These are phyloP conservation scores for Apostasia shenzhenica DNA, from an alignment of 106 monocot species.

Conservation along the genomic window DNA sequence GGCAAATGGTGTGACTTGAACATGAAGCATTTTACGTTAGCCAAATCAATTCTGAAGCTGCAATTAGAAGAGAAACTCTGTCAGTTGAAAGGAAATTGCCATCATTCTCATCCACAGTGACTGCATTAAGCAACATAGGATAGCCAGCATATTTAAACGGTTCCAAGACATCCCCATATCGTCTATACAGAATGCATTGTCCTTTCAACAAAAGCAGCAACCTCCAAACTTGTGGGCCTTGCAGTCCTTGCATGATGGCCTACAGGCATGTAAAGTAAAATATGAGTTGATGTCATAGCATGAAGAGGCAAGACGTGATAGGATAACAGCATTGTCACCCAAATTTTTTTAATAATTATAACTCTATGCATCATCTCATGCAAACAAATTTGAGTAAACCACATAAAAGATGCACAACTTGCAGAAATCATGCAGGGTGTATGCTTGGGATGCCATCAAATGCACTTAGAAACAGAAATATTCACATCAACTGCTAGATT, in stretches of 20 bases:
- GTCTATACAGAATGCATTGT: constrained; percentile 93
- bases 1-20: not conserved
- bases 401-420: too few species aligned
- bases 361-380: too few species aligned
- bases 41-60: constrained; percentile 94
- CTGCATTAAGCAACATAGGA: constrained; percentile 93
- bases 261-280: constrained; percentile 15
- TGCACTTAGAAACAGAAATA: too few species aligned
- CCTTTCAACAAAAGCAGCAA: constrained; percentile 80
- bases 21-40: constrained; percentile 60
- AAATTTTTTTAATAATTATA: too few species aligned
- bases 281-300: not conserved
- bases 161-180: constrained; percentile 89
- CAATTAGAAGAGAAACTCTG: constrained; percentile 81
- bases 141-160: constrained; percentile 99
- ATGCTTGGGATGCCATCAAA: too few species aligned
- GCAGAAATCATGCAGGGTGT: too few species aligned
- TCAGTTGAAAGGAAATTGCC: constrained; percentile 96
- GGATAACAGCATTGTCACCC: not conserved
- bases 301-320: not conserved
- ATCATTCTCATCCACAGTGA: constrained; percentile 92
- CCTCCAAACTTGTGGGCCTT: constrained; percentile 97
- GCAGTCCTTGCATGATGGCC: constrained; percentile 99
- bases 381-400: too few species aligned
- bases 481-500: too few species aligned